phyloP scores from a whole-genome alignment of 2,329 filamentous ascomycete genomes.

The Dothistroma pini region DNA sequence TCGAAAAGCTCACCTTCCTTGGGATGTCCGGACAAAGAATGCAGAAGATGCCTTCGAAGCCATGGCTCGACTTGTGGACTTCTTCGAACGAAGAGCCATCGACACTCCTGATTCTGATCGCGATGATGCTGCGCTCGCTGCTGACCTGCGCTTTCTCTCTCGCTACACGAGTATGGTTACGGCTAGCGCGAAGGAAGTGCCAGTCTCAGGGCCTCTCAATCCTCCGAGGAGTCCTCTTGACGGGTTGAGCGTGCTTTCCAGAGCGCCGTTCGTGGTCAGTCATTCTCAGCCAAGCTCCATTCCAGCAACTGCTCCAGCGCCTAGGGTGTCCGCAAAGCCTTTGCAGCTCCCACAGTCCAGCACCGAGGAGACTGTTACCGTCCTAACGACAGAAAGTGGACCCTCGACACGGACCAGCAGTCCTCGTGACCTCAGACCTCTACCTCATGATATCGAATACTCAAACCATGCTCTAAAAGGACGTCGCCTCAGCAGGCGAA shows the following conservation, averaged over 20 bases:
- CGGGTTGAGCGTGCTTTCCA: neutral
- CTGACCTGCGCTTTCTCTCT: constrained; percentile 2
- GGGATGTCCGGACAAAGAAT: constrained; percentile 9
- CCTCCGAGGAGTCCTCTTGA: neutral
- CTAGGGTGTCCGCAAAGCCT: neutral
- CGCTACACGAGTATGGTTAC: neutral
- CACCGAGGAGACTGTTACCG: neutral
- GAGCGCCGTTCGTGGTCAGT: neutral
- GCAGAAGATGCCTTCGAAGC: constrained; percentile 7
- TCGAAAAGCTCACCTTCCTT: constrained; percentile 4
- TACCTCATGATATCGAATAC: constrained; percentile 1
- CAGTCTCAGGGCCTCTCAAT: neutral
- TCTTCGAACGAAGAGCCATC: constrained; percentile 6
- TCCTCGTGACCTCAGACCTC: constrained; percentile 4
- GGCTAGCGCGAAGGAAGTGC: neutral
- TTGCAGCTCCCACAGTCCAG: neutral
- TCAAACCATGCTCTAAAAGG: constrained; percentile 10
- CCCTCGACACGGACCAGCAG: neutral
- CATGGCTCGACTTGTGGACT: constrained; percentile 14
- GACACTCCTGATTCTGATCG: neutral
- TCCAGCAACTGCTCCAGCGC: neutral
- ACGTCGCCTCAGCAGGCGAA: constrained; percentile 9
- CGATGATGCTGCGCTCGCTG: constrained; percentile 1
- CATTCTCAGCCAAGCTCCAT: neutral
- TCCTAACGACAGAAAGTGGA: neutral